Base-by-base conservation (phyloP, 148 eudicot species). In the Chenopodium suecicum region DNA sequence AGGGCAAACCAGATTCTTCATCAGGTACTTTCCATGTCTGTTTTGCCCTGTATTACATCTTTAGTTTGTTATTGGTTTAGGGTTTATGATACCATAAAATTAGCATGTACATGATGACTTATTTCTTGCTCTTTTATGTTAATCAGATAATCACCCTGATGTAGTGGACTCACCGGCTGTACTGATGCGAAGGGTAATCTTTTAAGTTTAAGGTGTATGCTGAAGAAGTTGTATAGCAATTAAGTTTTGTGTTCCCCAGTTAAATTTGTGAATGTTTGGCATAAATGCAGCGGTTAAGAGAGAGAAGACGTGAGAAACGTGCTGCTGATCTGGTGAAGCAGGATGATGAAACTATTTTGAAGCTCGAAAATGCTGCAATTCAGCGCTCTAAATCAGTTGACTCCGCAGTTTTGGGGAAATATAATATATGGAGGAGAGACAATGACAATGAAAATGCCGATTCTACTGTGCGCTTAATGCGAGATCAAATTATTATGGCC, bases 401-500 rank as follows among this genome's bases (percentile, higher is more conserved):
- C 87, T 88, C 99, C 12, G 97, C 99, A 37, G 89, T 97, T 81
- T 79, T 97, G 87, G 99, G 99, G 65, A 97, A 94, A 82, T 97
- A 97, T 83, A 97, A 88, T 76, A 87, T 92, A 72, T 97, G 99
- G 99, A 90, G 99, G 86, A 92, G 84, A 87, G 97, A 97, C 78
- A 90, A 82, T 83, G 99, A 97, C 63, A 94, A 89, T 83, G 99
- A 94, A 80, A 97, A 94, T 74, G 65, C 89, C 83, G 99, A 94
- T 89, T 87, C 94, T 75, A 92, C 91, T 46, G 93, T 97, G 31
- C 93, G 91, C 73, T 86, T 97, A 88, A 91, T 97, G 88, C 88
- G 99, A 48, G 98, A 97, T 86, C 99, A 97, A 84, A 89, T 91
- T 46, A 97, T 97, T 80, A 97, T 92, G 97, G 98, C 97, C 19